Percentiles rank a stretch among this genome's conserved stretches.
Conservation (phyloP, 345 rosid genomes). For the Euphorbia tirucalli region DNA sequence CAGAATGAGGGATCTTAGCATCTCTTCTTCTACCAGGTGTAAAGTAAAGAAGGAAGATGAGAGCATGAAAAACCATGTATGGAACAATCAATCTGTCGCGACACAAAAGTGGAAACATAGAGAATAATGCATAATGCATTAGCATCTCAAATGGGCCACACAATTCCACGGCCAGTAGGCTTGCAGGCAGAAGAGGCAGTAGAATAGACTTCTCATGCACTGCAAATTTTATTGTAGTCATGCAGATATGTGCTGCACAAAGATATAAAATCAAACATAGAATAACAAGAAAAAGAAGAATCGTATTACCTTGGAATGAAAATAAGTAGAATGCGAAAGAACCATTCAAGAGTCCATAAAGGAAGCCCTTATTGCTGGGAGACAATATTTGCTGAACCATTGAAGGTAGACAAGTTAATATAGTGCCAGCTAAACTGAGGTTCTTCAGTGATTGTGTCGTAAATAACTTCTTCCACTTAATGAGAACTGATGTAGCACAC, state of each 20-base stretch:
- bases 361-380: constrained; percentile 81
- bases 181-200: constrained; percentile 86
- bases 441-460: constrained; percentile 51
- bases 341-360: constrained; percentile 71
- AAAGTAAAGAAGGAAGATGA: constrained; percentile 48
- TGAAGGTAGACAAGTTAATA: constrained; percentile 71
- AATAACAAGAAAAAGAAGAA: constrained; percentile 9
- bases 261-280: constrained; percentile 5
- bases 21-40: constrained; percentile 36
- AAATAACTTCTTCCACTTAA: constrained; percentile 85
- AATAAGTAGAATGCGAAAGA: constrained; percentile 83
- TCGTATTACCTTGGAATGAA: constrained; percentile 73
- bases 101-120: constrained; percentile 85
- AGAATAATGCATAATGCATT: constrained; percentile 69
- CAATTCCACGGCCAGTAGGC: constrained; percentile 62
- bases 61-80: constrained; percentile 46
- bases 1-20: constrained; percentile 19
- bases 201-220: constrained; percentile 97
- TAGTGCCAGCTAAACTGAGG: constrained; percentile 61
- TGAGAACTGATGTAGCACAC: constrained; percentile 74
- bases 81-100: constrained; percentile 78
- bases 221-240: constrained; percentile 36
- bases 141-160: constrained; percentile 48
- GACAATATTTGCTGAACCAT: constrained; percentile 78
- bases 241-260: constrained; percentile 5